phyloP scores from a whole-genome alignment of 2,329 filamentous ascomycete genomes.

The Didymella arachidicola region DNA sequence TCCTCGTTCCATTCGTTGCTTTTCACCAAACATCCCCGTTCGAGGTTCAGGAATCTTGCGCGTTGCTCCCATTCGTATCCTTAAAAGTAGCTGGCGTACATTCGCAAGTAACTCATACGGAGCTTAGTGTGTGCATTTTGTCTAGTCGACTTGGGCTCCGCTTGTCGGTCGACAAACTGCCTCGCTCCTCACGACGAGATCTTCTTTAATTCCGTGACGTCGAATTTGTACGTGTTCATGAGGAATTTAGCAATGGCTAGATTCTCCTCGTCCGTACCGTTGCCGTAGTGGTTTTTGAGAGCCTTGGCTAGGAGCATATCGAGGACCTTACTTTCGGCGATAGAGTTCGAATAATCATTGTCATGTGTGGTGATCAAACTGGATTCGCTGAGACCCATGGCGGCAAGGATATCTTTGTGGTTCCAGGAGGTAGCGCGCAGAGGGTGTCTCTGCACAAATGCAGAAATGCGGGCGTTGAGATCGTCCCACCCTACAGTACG shows the following conservation, averaged over 20 bases:
- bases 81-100: not conserved
- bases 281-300: slow-evolving; percentile 30
- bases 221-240: slow-evolving; percentile 27
- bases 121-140: not conserved
- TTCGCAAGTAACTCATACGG: not conserved
- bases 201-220: slow-evolving; percentile 18
- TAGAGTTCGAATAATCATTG: slow-evolving; percentile 12
- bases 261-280: slow-evolving; percentile 30
- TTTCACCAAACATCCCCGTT: not conserved
- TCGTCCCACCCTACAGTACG: slow-evolving; percentile 26
- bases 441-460: slow-evolving; percentile 30
- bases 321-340: slow-evolving; percentile 23
- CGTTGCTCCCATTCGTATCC: not conserved
- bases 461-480: slow-evolving; percentile 27
- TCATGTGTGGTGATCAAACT: slow-evolving; percentile 16
- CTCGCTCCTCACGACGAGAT: slow-evolving; percentile 2
- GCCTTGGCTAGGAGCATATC: slow-evolving; percentile 33
- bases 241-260: slow-evolving; percentile 30
- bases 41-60: not conserved
- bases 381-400: slow-evolving; percentile 31
- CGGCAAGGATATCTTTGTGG: slow-evolving; percentile 30
- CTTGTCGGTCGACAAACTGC: slow-evolving; percentile 24
- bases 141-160: not conserved
- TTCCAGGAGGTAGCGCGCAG: slow-evolving; percentile 35
- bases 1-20: not conserved